Base-by-base conservation (phyloP, 139 green algal genomes). In the Limnomonas spitsbergensis region DNA sequence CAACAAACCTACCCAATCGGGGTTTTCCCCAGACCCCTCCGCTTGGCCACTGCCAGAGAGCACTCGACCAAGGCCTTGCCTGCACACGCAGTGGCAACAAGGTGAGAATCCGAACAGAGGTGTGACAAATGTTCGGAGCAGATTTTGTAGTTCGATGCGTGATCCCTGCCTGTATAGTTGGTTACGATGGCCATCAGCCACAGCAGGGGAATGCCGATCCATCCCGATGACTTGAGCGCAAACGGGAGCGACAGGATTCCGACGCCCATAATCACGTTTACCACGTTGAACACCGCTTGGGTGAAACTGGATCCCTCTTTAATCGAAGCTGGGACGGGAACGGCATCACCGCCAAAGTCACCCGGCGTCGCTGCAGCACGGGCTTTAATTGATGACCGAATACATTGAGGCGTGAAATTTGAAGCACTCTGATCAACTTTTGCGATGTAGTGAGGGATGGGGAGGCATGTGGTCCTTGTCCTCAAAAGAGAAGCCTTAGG, bases 231-330 rank as follows among this genome's bases (percentile, higher is more conserved):
- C 73, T 87, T 88, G 29, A 92, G 71, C 3, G 88, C 85, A 54
- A 85, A 92, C 0, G 90, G 90, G 26, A 94, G 77, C 3, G 87
- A 88, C 29, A 94, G 82, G 34, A 92, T 77, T 20, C 90, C 90
- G 0, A 92, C 88, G 36, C 90, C 90, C 81, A 94, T 85, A 37
- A 94, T 81, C 9, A 94, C 89, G 67, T 94, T 94, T 2, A 84
- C 83, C 4, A 88, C 83, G 9, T 88, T 85, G 54, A 88, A 83
- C 35, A 74, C 68, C 4, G 68, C 68, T 32, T 74, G 68, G 35
- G 29, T 42, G 24, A 47, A 70, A 9, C 7, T 38, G 27, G 56
- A 70, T 14, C 20, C 20, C 14, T 20, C 47, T 61, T 61, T 14
- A 29, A 20, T 29, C 20, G 47, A 61, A 20, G 47, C 14, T 29